phyloP scores from a whole-genome alignment of 176 grass and related monocot species.

The Oryza australiensis region DNA sequence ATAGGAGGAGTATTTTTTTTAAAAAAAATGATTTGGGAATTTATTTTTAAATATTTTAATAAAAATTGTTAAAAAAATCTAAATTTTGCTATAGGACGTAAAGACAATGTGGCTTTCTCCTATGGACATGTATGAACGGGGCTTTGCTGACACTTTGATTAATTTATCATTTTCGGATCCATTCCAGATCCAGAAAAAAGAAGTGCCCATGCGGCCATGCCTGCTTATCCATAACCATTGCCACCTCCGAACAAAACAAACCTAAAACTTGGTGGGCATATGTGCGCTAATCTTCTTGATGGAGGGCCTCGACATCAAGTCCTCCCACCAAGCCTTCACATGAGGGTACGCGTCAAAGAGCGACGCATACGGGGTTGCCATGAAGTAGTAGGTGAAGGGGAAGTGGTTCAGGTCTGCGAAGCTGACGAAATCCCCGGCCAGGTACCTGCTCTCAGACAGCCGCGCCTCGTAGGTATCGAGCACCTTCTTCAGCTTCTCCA shows the following conservation, averaged over 20 bases:
- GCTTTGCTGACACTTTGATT: too few relatives aligned
- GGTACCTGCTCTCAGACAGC: neutral
- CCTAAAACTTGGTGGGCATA: neutral
- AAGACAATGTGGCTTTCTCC: too few relatives aligned
- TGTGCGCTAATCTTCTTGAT: neutral
- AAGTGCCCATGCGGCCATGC: too few relatives aligned
- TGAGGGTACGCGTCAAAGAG: constrained; percentile 1
- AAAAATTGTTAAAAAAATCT: too few relatives aligned
- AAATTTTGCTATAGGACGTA: too few relatives aligned
- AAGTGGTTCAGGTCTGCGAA: constrained; percentile 31
- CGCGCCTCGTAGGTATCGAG: constrained; percentile 25
- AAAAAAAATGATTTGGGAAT: too few relatives aligned
- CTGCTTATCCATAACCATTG: too few relatives aligned
- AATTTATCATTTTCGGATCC: too few relatives aligned
- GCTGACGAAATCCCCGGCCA: constrained; percentile 41
- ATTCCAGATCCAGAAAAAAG: too few relatives aligned
- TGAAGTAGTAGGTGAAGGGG: constrained; percentile 1
- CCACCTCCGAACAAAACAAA: neutral
- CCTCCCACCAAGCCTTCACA: constrained; percentile 19
- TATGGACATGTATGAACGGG: too few relatives aligned
- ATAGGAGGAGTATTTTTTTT: too few relatives aligned
- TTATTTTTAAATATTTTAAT: too few relatives aligned
- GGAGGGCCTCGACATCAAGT: neutral
- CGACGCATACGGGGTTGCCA: neutral
- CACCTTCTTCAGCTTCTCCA: constrained; percentile 24